Evolutionary conservation across 176 grass and related monocot species (phyloP).

Genomic region (Triticum dicoccoides): DNA sequence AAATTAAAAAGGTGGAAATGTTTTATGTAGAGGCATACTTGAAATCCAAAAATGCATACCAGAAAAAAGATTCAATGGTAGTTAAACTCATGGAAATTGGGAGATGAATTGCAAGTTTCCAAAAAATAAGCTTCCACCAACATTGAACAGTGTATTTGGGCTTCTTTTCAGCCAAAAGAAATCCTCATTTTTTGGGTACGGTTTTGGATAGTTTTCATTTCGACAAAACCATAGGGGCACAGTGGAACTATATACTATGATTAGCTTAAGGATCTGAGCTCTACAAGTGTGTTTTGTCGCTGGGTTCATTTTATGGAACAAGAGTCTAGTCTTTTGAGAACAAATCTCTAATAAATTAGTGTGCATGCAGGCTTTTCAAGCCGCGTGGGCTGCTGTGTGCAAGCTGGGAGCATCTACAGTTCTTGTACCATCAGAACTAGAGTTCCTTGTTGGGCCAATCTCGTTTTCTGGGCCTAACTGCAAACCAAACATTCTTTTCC

Average conservation of each 20-base stretch:
- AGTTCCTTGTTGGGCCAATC: conserved; percentile 92
- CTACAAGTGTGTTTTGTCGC: not conserved
- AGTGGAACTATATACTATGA: conserved; percentile 1
- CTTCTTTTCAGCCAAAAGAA: not conserved
- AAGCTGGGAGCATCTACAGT: conserved; percentile 75
- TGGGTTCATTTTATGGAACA: conserved; percentile 1
- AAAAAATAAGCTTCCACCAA: not conserved
- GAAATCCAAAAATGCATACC: not conserved
- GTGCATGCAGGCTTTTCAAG: conserved; percentile 73
- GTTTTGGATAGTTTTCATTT: not conserved
- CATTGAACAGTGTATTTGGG: conserved; percentile 8
- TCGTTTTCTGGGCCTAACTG: conserved; percentile 95
- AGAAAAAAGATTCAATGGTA: not conserved
- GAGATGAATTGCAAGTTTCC: not conserved
- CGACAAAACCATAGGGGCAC: not conserved
- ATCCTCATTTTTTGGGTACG: not conserved
- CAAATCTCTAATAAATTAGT: conserved; percentile 27
- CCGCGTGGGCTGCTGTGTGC: conserved; percentile 85
- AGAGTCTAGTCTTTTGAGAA: conserved; percentile 1
- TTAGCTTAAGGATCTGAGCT: conserved; percentile 19
- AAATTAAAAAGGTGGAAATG: not conserved
- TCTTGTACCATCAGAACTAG: conserved; percentile 56
- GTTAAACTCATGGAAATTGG: not conserved
- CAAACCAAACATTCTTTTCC: conserved; percentile 90
- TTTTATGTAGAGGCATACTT: not conserved